Evolutionary conservation across 371 early-diverging fungal genomes (phyloP).

Genomic region (Conidiobolus incongruus): DNA sequence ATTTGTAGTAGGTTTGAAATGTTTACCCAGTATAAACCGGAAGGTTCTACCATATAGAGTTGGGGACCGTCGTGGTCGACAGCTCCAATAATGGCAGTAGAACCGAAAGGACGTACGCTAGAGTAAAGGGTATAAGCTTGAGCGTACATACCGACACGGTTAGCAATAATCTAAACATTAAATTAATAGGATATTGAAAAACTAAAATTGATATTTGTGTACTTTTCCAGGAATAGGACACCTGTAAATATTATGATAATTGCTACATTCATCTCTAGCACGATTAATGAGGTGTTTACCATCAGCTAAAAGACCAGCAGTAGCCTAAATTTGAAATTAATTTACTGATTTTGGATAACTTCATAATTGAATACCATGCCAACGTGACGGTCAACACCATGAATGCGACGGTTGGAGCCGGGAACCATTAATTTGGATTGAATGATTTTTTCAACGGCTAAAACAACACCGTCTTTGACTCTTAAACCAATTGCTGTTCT

Average conservation of each 20-base stretch:
- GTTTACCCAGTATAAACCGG: slow-evolving; percentile 80
- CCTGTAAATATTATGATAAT: slow-evolving; percentile 73
- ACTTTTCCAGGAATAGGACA: slow-evolving; percentile 64
- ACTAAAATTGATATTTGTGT: slow-evolving; percentile 2
- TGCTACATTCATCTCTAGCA: slow-evolving; percentile 77
- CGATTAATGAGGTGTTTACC: slow-evolving; percentile 72
- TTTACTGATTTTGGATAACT: not conserved
- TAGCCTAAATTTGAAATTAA: slow-evolving; percentile 28
- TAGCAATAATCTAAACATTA: slow-evolving; percentile 51
- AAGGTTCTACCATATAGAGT: slow-evolving; percentile 90
- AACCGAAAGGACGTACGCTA: slow-evolving; percentile 92
- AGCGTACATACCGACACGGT: slow-evolving; percentile 78
- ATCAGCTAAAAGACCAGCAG: slow-evolving; percentile 90
- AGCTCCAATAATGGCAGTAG: slow-evolving; percentile 58
- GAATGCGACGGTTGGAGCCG: slow-evolving; percentile 77
- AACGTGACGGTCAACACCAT: slow-evolving; percentile 74
- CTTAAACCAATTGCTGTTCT: slow-evolving; percentile 88
- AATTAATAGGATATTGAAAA: not conserved
- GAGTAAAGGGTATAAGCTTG: slow-evolving; percentile 93
- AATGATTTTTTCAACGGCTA: slow-evolving; percentile 88
- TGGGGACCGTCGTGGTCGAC: slow-evolving; percentile 63
- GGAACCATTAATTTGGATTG: slow-evolving; percentile 87
- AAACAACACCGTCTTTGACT: slow-evolving; percentile 83
- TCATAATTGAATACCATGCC: slow-evolving; percentile 50
- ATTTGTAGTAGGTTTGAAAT: not conserved